Conservation (phyloP, 331 rosid genomes). For the Saraca asoca region DNA sequence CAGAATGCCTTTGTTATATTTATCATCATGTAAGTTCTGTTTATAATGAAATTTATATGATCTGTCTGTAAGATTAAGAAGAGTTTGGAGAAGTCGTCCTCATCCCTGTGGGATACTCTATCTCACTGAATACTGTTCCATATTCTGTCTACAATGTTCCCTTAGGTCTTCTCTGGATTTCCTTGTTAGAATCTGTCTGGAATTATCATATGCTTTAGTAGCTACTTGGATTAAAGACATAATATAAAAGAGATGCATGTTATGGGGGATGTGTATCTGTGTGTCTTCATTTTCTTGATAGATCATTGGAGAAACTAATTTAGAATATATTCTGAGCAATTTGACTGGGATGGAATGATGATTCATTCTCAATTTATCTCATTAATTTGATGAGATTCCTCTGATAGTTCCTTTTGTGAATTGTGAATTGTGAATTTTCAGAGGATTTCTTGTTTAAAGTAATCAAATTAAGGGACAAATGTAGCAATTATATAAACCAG, state of each 20-base stretch:
- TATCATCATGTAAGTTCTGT: conserved; percentile 81
- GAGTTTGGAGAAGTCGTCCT: neutral
- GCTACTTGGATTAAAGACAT: neutral
- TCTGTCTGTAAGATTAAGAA: neutral
- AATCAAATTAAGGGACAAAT: no score
- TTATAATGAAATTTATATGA: conserved; percentile 1
- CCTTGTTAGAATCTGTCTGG: neutral
- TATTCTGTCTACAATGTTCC: neutral
- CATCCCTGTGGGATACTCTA: conserved; percentile 14
- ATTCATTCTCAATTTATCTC: neutral
- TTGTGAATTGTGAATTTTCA: no score
- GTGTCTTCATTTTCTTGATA: conserved; percentile 7
- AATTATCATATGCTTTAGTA: conserved; percentile 1
- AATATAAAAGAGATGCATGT: conserved; percentile 1
- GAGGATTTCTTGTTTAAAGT: no score
- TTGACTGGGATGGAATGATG: neutral
- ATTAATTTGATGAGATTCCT: no score
- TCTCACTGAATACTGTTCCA: conserved; percentile 9
- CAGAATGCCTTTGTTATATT: conserved; percentile 96
- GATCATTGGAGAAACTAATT: neutral
- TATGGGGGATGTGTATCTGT: neutral
- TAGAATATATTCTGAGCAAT: neutral
- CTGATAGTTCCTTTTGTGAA: no score
- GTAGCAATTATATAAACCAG: no score
- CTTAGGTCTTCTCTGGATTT: neutral